phyloP scores from a whole-genome alignment of 768 basidiomycete genomes.

The Gyrodon lividus region DNA sequence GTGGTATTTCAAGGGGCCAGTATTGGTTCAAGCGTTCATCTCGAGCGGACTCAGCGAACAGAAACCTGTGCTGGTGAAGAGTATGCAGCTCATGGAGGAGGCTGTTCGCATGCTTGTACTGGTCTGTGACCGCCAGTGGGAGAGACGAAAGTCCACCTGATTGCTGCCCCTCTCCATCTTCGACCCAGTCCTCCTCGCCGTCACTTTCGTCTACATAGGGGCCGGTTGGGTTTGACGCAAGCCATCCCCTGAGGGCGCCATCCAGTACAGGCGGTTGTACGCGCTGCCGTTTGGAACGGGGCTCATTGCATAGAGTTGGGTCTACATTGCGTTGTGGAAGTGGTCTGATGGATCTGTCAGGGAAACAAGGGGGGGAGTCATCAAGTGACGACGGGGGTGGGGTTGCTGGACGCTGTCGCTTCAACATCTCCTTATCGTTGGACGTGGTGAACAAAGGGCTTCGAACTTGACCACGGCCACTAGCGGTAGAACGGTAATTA shows the following conservation, averaged over 20 bases:
- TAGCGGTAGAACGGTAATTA: too few species aligned
- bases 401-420: constrained; percentile 49
- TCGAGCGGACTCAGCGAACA: constrained; percentile 32
- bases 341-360: constrained; percentile 11
- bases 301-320: constrained; percentile 15
- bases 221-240: constrained; percentile 1
- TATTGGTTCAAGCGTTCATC: constrained; percentile 7
- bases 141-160: constrained; percentile 1
- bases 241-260: constrained; percentile 51
- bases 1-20: neutral
- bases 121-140: constrained; percentile 19
- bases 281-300: constrained; percentile 54
- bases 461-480: too few species aligned
- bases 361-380: constrained; percentile 22
- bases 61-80: constrained; percentile 60
- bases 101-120: constrained; percentile 62
- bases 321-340: constrained; percentile 11
- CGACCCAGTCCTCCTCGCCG: constrained; percentile 34
- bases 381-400: constrained; percentile 39
- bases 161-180: constrained; percentile 27
- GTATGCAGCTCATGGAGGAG: constrained; percentile 71
- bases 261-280: constrained; percentile 51
- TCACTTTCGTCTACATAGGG: constrained; percentile 22
- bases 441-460: constrained; percentile 2
- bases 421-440: constrained; percentile 43